These are phyloP conservation scores for Nicotiana attenuata DNA, from an alignment of 257 asterid genomes.

Conservation along the genomic window DNA sequence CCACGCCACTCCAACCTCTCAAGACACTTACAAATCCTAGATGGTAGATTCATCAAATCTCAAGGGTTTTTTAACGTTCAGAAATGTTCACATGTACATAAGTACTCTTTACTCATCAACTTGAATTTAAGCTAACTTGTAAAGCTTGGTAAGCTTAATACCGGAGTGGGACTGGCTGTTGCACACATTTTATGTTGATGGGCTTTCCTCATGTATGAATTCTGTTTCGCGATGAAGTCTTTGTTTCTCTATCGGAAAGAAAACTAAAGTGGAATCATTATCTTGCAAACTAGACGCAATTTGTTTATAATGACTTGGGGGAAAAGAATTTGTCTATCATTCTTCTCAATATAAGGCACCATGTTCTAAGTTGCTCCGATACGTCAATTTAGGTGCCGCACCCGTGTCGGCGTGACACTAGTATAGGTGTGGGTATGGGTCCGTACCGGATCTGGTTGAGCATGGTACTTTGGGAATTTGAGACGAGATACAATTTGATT, in stretches of 20 bases:
- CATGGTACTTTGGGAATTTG: no score
- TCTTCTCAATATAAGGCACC: no score
- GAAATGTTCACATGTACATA: background rate
- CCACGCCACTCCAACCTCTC: background rate
- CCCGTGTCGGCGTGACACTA: no score
- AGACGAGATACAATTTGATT: no score
- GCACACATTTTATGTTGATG: background rate
- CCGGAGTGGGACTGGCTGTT: background rate
- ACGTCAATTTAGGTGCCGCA: no score
- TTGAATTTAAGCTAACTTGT: background rate
- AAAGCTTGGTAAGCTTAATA: background rate
- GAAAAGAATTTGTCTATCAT: background rate
- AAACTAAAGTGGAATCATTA: background rate
- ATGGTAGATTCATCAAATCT: background rate
- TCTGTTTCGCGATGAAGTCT: background rate
- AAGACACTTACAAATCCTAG: no score
- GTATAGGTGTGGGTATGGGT: no score
- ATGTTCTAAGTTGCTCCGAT: no score
- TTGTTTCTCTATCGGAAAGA: background rate
- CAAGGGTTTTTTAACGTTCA: background rate
- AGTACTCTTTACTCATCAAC: background rate
- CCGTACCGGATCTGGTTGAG: no score
- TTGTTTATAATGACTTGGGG: background rate
- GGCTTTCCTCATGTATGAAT: background rate
- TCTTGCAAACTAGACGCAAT: background rate